Base-by-base conservation (phyloP, 2,329 filamentous ascomycete genomes). In the Ophiobolus disseminans region DNA sequence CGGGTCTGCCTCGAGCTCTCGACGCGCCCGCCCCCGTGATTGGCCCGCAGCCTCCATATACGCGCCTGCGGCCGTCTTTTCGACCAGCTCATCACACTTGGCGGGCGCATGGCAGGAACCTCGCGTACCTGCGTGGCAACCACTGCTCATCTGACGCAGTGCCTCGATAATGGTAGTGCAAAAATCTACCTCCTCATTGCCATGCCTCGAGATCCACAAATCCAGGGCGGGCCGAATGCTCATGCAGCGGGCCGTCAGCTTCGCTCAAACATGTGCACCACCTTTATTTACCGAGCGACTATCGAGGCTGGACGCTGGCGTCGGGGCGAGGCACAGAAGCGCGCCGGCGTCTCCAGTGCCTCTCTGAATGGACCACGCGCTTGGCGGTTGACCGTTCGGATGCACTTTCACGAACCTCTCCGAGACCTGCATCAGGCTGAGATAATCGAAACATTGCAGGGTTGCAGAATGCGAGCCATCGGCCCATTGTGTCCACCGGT, bases 1-100 rank as follows among this genome's bases (percentile, higher is more conserved):
- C 56, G 54, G 50, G 48, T 53, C 60, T 51, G 6, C 22, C 34
- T 42, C 43, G 34, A 50, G 23, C 40, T 31, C 48, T 49, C 50
- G 53, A 58, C 37, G 55, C 51, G 50, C 52, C 54, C 48, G 41
- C 26, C 4, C 44, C 26, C 57, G 46, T 65, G 48, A 68, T 68
- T 68, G 66, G 63, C 10, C 38, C 17, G 11, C 39, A 22, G 19
- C 26, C 19, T 47, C 34, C 38, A 40, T 57, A 54, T 68, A 69
- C 63, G 63, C 66, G 65, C 68, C 55, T 56, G 61, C 57, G 66
- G 56, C 66, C 66, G 63, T 53, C 53, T 60, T 57, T 37, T 34
- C 45, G 63, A 50, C 63, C 61, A 37, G 51, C 50, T 49, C 16
- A 50, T 67, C 66, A 68, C 65, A 65, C 65, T 69, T 68, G 64